Evolutionary conservation across 208 protist genomes (phyloP).

Genomic region (Crithidia thermophila): DNA sequence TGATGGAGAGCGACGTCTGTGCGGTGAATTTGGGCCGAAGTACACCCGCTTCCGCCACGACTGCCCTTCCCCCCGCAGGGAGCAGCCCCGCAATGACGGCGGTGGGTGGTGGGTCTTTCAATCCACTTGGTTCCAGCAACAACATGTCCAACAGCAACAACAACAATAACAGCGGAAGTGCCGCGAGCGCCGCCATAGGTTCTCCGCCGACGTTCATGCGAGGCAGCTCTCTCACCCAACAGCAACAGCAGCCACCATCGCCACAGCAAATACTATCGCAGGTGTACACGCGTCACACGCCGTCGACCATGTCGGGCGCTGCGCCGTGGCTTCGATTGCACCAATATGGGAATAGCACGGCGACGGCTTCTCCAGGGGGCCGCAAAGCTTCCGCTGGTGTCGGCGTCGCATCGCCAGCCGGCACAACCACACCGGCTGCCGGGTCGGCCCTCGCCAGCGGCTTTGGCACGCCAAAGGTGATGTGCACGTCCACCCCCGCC

Average conservation of each 20-base stretch:
- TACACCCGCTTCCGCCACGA: neutral
- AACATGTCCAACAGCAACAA: neutral
- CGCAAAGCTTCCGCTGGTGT: too few species aligned
- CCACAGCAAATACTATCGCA: neutral
- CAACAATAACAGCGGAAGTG: neutral
- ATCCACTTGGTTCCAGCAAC: too few species aligned
- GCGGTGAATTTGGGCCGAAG: neutral
- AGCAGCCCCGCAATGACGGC: too few species aligned
- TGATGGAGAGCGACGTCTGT: neutral
- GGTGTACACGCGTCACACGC: neutral
- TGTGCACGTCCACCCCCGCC: neutral
- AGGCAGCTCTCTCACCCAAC: neutral
- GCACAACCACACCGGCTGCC: too few species aligned
- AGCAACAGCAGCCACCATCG: neutral
- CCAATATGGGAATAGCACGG: too few species aligned
- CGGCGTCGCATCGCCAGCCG: too few species aligned
- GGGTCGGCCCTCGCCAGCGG: too few species aligned
- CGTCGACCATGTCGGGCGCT: neutral
- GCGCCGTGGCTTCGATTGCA: conserved; percentile 14
- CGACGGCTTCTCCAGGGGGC: too few species aligned
- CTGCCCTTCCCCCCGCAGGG: neutral
- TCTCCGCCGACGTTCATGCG: neutral
- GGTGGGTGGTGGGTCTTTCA: too few species aligned
- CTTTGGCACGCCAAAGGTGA: neutral
- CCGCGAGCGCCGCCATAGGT: too few species aligned